Conservation (phyloP, 106 monocot genomes). For the Gastrodia elata region DNA sequence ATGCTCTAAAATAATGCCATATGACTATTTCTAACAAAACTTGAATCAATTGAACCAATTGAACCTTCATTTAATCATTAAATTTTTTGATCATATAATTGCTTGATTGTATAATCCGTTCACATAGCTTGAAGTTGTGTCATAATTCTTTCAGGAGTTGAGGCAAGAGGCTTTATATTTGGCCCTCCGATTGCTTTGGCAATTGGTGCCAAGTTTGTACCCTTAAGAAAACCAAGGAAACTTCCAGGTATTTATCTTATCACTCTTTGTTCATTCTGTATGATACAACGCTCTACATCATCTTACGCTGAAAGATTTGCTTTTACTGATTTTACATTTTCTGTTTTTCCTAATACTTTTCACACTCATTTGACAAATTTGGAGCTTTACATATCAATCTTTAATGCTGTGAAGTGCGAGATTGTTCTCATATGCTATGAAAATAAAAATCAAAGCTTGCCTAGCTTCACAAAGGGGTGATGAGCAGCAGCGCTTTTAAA, state of each 20-base stretch:
- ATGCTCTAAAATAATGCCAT: too few species aligned
- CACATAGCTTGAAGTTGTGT: background rate
- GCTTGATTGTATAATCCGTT: background rate
- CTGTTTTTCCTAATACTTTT: background rate
- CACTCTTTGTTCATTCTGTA: background rate
- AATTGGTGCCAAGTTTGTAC: conserved; percentile 8
- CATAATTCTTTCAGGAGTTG: background rate
- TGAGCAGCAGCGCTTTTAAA: too few species aligned
- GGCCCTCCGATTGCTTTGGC: conserved; percentile 8
- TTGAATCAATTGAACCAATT: too few species aligned
- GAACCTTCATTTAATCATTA: too few species aligned
- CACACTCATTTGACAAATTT: background rate
- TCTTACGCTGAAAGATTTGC: background rate
- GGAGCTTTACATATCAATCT: background rate
- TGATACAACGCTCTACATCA: background rate
- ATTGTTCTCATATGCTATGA: too few species aligned
- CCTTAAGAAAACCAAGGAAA: conserved; percentile 3
- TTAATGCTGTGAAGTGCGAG: background rate
- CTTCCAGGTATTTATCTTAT: conserved; percentile 8
- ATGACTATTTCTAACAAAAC: too few species aligned
- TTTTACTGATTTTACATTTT: background rate
- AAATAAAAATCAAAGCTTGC: too few species aligned
- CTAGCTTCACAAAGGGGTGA: too few species aligned
- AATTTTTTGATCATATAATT: too few species aligned
- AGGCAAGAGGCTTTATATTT: conserved; percentile 9